Conservation (phyloP, 2,329 filamentous ascomycete genomes). For the Gliomastix tumulicola region DNA sequence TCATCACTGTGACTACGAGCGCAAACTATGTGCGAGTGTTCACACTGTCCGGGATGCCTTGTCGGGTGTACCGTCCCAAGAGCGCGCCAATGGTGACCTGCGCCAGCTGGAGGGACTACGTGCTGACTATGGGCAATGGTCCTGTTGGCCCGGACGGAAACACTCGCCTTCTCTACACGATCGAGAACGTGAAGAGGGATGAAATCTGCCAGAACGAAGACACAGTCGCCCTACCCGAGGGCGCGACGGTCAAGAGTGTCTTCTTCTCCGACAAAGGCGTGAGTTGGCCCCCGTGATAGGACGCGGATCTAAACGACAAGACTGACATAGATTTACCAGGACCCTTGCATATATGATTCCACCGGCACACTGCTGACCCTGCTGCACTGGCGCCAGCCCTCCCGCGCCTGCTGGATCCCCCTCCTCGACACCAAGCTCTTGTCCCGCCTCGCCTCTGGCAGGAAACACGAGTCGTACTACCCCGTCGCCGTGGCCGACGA, state of each 20-base stretch:
- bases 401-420: slow-evolving; percentile 85
- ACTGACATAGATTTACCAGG: too few species aligned
- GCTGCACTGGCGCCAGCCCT: slow-evolving; percentile 81
- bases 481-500: slow-evolving; percentile 87
- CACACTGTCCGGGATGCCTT: slow-evolving; percentile 85
- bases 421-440: slow-evolving; percentile 84
- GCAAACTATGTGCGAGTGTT: slow-evolving; percentile 87
- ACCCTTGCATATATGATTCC: slow-evolving; percentile 94
- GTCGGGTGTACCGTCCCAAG: slow-evolving; percentile 86
- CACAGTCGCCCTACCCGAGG: slow-evolving; percentile 73
- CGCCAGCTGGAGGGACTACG: slow-evolving; percentile 89
- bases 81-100: slow-evolving; percentile 86
- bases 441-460: slow-evolving; percentile 73
- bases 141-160: slow-evolving; percentile 72
- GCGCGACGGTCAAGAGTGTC: slow-evolving; percentile 67
- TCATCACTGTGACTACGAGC: slow-evolving; percentile 81
- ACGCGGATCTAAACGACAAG: slow-evolving; percentile 3
- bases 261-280: slow-evolving; percentile 93
- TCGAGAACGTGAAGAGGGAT: slow-evolving; percentile 90
- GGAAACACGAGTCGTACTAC: slow-evolving; percentile 88
- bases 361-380: slow-evolving; percentile 83
- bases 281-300: too few species aligned
- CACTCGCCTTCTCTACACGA: slow-evolving; percentile 77
- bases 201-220: slow-evolving; percentile 95
- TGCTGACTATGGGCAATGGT: slow-evolving; percentile 94